Percentiles rank a stretch among this genome's conserved stretches.
These are phyloP conservation scores for Irpex sp. DNA, from an alignment of 1,284 basidiomycete species.

Conservation along the genomic window DNA sequence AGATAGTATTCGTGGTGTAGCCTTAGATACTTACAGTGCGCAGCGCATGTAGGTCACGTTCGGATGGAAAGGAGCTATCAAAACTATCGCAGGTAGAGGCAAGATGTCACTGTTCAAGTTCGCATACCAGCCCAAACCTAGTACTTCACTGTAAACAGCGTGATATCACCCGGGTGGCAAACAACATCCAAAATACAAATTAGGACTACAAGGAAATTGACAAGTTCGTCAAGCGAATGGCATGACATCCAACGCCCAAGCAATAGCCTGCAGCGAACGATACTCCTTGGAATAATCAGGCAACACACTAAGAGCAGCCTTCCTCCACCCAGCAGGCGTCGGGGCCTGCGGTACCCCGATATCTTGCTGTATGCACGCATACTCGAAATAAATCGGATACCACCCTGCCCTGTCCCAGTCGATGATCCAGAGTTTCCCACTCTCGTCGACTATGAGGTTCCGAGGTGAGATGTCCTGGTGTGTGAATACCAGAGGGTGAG, in stretches of 20 bases:
- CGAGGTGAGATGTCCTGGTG: neutral
- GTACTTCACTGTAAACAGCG: too few species aligned
- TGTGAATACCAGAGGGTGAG: neutral
- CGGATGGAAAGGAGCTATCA: too few species aligned
- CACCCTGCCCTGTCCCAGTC: neutral
- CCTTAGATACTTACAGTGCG: too few species aligned
- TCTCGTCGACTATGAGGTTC: slow-evolving; percentile 3
- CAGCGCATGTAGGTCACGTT: too few species aligned
- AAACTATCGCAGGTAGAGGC: too few species aligned
- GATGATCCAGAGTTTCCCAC: slow-evolving; percentile 2
- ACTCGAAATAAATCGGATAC: neutral
- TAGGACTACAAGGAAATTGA: neutral
- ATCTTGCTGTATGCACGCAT: neutral
- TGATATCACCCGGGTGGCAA: too few species aligned
- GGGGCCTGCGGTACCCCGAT: neutral
- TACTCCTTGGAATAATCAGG: neutral
- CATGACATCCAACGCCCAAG: neutral
- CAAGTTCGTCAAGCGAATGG: neutral
- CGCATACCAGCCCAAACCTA: too few species aligned
- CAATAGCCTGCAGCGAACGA: neutral
- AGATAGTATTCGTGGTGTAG: neutral
- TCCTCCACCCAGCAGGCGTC: neutral
- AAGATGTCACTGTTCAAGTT: too few species aligned
- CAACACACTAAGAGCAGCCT: neutral
- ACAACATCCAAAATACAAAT: too few species aligned